Percentiles rank a stretch among this genome's conserved stretches.
phyloP scores from a whole-genome alignment of 2,329 filamentous ascomycete genomes.

The Penicillium paneum region DNA sequence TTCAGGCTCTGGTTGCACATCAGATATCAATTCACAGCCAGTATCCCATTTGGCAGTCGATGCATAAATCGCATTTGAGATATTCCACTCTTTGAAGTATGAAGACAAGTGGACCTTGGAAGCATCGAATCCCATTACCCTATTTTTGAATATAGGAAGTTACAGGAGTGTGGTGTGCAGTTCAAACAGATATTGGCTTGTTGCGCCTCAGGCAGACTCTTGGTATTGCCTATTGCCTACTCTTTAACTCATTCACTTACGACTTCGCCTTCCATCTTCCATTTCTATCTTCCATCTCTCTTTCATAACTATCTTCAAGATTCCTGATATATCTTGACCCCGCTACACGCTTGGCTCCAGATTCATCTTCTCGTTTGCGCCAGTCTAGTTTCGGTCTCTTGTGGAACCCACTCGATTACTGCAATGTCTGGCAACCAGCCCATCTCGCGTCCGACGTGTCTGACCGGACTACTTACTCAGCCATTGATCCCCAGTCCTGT shows the following conservation, averaged over 20 bases:
- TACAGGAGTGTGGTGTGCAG: neutral
- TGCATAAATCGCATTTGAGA: neutral
- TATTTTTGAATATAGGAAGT: neutral
- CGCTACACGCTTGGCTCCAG: neutral
- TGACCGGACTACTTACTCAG: slow-evolving; percentile 68
- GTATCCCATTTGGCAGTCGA: neutral
- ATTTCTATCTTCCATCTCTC: neutral
- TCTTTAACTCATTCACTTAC: neutral
- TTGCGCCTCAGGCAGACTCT: neutral
- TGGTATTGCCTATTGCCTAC: neutral
- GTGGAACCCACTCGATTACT: neutral
- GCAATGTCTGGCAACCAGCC: neutral
- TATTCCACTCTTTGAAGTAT: neutral
- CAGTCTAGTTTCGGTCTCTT: neutral
- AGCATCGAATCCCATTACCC: neutral
- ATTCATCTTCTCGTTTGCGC: neutral
- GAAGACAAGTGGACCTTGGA: slow-evolving; percentile 1
- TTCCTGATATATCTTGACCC: neutral
- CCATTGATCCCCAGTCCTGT: slow-evolving; percentile 75
- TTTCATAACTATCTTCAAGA: neutral
- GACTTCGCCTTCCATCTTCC: neutral
- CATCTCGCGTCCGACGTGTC: neutral
- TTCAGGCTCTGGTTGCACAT: neutral
- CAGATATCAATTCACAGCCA: neutral
- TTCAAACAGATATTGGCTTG: neutral